A percentile compares a stretch with the other conserved stretches of the same genome.
Evolutionary conservation across 2,329 filamentous ascomycete genomes (phyloP).

Genomic region (Eutypa lata): DNA sequence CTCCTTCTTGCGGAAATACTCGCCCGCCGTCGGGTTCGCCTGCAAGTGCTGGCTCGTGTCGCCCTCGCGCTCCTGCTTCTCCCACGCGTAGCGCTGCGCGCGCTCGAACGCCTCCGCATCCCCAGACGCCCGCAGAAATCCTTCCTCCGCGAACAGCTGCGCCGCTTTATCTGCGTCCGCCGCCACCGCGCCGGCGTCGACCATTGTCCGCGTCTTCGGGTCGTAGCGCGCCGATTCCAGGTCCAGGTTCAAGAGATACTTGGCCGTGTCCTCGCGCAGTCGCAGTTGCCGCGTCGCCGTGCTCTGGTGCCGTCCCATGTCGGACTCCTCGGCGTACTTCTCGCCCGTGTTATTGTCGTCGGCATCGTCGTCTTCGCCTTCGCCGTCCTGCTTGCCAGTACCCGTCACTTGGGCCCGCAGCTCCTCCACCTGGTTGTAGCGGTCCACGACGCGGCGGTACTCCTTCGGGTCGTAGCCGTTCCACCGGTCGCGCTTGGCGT

Average conservation of each 20-base stretch:
- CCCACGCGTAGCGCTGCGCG: conserved; percentile 90
- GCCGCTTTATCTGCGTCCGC: conserved; percentile 74
- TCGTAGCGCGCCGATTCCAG: conserved; percentile 97
- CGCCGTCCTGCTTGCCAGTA: conserved; percentile 37
- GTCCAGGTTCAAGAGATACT: conserved; percentile 92
- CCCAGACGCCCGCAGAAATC: conserved; percentile 82
- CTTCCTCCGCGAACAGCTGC: conserved; percentile 84
- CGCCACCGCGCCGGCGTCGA: conserved; percentile 72
- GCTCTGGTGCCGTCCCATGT: conserved; percentile 92
- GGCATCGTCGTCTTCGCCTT: conserved; percentile 45
- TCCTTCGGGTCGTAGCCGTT: conserved; percentile 93
- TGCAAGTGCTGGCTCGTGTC: conserved; percentile 84
- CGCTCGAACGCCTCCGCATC: conserved; percentile 91
- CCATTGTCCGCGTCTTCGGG: conserved; percentile 89
- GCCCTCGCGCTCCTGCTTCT: conserved; percentile 79
- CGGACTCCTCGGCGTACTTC: conserved; percentile 89
- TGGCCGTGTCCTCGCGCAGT: conserved; percentile 93
- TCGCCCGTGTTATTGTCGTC: conserved; percentile 57
- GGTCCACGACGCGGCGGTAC: conserved; percentile 82
- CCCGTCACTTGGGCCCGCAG: conserved; percentile 52
- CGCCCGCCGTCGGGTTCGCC: conserved; percentile 92
- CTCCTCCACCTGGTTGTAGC: conserved; percentile 83
- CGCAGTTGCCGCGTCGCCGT: conserved; percentile 88
- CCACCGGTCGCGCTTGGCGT: conserved; percentile 96
- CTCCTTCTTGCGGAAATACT: conserved; percentile 78